Percentiles rank a stretch among this genome's conserved stretches.
Conservation (phyloP, 2,329 filamentous ascomycete genomes). For the Chalaropsis thielavioides region DNA sequence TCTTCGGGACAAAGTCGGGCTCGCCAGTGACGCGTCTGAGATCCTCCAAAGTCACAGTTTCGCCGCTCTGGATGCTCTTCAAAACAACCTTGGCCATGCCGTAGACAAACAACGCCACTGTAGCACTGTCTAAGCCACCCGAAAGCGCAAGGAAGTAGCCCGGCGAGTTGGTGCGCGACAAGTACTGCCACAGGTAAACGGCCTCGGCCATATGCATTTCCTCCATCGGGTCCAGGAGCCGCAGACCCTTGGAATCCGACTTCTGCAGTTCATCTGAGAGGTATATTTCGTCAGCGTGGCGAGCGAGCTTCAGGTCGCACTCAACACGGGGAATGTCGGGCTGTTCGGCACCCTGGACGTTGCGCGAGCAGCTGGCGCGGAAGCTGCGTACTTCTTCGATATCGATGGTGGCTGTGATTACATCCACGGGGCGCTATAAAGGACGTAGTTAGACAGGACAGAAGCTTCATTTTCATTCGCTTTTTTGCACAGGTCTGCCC, state of each 20-base stretch:
- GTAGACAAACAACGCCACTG: conserved; percentile 22
- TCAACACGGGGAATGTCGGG: conserved; percentile 24
- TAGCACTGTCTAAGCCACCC: conserved; percentile 23
- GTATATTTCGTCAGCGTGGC: conserved; percentile 21
- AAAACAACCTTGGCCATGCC: conserved; percentile 45
- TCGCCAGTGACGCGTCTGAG: conserved; percentile 22
- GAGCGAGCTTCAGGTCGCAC: conserved; percentile 22
- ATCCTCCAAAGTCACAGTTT: conserved; percentile 21
- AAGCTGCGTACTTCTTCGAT: conserved; percentile 55
- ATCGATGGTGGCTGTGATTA: conserved; percentile 51
- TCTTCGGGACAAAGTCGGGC: conserved; percentile 34
- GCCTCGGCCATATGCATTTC: conserved; percentile 24
- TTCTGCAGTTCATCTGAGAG: conserved; percentile 23
- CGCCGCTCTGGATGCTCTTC: conserved; percentile 31
- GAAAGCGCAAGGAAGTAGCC: conserved; percentile 41
- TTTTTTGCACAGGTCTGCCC: conserved; percentile 24
- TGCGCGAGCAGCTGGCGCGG: conserved; percentile 41
- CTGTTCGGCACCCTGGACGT: conserved; percentile 40
- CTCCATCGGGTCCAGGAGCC: conserved; percentile 23
- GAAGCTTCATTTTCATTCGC: neutral
- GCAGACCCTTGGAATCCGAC: conserved; percentile 19
- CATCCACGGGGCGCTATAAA: conserved; percentile 43
- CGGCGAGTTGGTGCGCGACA: conserved; percentile 33
- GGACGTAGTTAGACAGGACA: neutral
- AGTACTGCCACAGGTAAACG: conserved; percentile 40